Base-by-base conservation (phyloP, 208 protist genomes). In the Borovskyia barvae region DNA sequence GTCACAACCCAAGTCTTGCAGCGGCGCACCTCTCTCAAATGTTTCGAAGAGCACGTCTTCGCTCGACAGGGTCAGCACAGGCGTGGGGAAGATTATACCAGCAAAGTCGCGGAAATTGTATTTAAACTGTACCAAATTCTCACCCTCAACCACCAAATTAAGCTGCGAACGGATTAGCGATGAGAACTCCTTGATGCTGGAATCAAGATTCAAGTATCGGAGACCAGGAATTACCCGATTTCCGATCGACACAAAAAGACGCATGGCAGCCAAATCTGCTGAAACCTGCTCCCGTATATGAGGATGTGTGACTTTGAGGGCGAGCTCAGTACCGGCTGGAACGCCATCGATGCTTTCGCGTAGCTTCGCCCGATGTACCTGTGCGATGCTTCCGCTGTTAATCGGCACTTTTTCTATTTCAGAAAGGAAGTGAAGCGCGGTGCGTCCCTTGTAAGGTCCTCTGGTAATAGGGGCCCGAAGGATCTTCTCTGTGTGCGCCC, bases 231-330 rank as follows among this genome's bases (percentile, higher is more conserved):
- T 49, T 12, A 90, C 17, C 32, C 50, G 51, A 33, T 70, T 81
- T 2, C 82, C 60, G 32, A 84, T 6, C 7, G 48, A 50, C 3
- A 87, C 68, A 51, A 89, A 77, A 4, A 81, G 64, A 4, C 63
- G 37, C 78, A 97, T 87, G 3, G 88, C 85, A 12, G 57, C 33
- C 14, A 97, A 26, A 67, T 97, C 93, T 0, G 76, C 77, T 3
- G 61, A 49, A 22, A 97, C 72, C 41, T 76, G 36, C 46, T 87
- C 72, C 20, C 68, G 77, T 43, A 97, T 86, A 51, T 72, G 35
- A 7, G 95, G 95, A 41, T 98, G 95, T 7, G 85, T 81, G 8
- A 97, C 89, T 58, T 98, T 98, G 29, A 98, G 52, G 0, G 79
- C 95, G 14, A 98, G 71, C 41, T 86, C 77, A n/a, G 80, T 90